These are phyloP conservation scores for Saprolegnia diclina DNA, from an alignment of 352 stramenopile genomes.

Conservation along the genomic window DNA sequence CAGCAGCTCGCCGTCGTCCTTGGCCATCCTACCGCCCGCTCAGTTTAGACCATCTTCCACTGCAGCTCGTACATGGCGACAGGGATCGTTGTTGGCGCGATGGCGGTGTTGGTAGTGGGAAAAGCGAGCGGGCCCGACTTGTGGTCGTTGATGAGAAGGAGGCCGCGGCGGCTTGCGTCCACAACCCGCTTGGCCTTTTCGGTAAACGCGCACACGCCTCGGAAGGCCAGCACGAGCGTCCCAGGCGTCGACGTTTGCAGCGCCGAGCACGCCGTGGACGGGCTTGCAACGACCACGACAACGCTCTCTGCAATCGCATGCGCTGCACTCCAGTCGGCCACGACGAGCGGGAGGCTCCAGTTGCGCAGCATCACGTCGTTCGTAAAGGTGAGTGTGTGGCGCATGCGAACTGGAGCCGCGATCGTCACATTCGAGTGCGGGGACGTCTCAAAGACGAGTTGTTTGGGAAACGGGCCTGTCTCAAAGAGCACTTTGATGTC, in stretches of 20 bases:
- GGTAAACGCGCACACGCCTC: conserved; percentile 56
- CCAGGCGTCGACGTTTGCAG: conserved; percentile 8
- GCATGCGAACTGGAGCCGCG: background rate
- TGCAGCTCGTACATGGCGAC: conserved; percentile 55
- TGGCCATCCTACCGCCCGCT: conserved; percentile 53
- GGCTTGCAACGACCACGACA: conserved; percentile 33
- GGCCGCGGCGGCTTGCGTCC: conserved; percentile 32
- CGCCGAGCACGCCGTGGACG: conserved; percentile 41
- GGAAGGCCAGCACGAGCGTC: conserved; percentile 41
- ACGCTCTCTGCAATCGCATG: conserved; percentile 26
- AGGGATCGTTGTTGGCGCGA: conserved; percentile 37
- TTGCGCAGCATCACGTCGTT: conserved; percentile 38
- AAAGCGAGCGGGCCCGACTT: conserved; percentile 50
- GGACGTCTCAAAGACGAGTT: conserved; percentile 10
- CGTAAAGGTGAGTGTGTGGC: conserved; percentile 38
- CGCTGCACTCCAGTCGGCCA: conserved; percentile 51
- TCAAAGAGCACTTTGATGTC: background rate
- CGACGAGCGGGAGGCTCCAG: conserved; percentile 49
- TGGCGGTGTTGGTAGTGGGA: conserved; percentile 31
- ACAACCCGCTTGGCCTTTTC: conserved; percentile 48
- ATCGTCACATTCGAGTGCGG: background rate
- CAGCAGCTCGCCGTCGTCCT: conserved; percentile 53
- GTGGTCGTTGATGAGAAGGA: conserved; percentile 65
- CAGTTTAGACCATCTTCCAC: no score
- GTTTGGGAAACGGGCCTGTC: background rate